Conservation (phyloP, 164 flowering plant genomes). For the Aristolochia contorta region DNA sequence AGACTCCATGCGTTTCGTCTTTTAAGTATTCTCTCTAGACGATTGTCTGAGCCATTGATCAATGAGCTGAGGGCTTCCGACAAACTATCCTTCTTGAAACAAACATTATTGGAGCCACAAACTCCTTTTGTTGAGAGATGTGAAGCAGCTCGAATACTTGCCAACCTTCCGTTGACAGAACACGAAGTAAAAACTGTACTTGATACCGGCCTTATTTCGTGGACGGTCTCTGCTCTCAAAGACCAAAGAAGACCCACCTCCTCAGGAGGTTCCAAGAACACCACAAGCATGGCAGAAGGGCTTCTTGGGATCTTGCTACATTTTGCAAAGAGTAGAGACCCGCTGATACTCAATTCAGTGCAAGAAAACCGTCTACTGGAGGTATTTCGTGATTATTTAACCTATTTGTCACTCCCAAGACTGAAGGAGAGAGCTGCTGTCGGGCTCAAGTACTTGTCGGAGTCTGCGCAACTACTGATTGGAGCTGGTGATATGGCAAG, state of each 20-base stretch:
- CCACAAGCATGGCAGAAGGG: conserved; percentile 37
- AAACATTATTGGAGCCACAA: conserved; percentile 24
- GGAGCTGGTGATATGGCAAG: conserved; percentile 19
- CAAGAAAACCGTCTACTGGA: conserved; percentile 30
- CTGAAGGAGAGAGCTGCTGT: conserved; percentile 35
- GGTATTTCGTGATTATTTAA: conserved; percentile 28
- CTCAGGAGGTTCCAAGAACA: conserved; percentile 17
- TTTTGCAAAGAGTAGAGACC: conserved; percentile 29
- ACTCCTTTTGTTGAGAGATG: conserved; percentile 29
- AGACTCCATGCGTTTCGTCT: conserved; percentile 36
- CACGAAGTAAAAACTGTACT: conserved; percentile 36
- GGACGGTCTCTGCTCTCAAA: conserved; percentile 30
- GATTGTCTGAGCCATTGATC: conserved; percentile 28
- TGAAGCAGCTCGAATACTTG: conserved; percentile 46
- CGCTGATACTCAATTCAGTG: conserved; percentile 16
- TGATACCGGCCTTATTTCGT: conserved; percentile 27
- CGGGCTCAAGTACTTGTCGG: conserved; percentile 49
- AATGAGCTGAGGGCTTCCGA: conserved; percentile 24
- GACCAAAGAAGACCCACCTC: conserved; percentile 14
- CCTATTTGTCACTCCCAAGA: conserved; percentile 25
- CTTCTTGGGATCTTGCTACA: conserved; percentile 50
- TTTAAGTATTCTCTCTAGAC: conserved; percentile 33
- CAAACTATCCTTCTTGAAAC: conserved; percentile 29
- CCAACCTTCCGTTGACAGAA: conserved; percentile 39
- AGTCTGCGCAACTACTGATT: conserved; percentile 17